These are phyloP conservation scores for Pouteria campechiana DNA, from an alignment of 179 eudicot species.

Conservation along the genomic window DNA sequence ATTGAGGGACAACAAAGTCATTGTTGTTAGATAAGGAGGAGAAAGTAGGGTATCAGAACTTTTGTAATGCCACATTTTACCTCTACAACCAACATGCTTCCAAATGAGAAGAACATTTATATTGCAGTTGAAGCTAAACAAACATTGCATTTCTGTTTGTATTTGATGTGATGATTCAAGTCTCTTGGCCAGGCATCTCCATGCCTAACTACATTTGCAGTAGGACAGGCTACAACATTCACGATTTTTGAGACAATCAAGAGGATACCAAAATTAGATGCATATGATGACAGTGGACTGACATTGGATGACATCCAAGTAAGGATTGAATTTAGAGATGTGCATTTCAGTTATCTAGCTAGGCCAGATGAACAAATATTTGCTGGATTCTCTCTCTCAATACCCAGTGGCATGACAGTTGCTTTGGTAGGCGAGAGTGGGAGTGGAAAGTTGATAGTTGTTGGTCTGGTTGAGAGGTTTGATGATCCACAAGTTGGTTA, in stretches of 20 bases:
- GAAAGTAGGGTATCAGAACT: too few relatives aligned
- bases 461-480: constrained; percentile 48
- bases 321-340: constrained; percentile 38
- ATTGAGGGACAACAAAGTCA: too few relatives aligned
- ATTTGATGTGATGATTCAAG: too few relatives aligned
- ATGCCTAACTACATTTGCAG: constrained; percentile 41
- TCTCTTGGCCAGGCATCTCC: constrained; percentile 51
- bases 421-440: constrained; percentile 67
- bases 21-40: too few relatives aligned
- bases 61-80: too few relatives aligned
- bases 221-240: constrained; percentile 49
- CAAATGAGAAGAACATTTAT: too few relatives aligned
- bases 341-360: constrained; percentile 44
- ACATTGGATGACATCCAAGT: constrained; percentile 36
- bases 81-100: too few relatives aligned
- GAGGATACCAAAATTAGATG: constrained; percentile 39
- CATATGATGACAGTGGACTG: constrained; percentile 30
- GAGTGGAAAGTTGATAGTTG: constrained; percentile 53
- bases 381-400: constrained; percentile 33
- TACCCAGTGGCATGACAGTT: constrained; percentile 40
- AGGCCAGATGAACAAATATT: constrained; percentile 48
- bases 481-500: constrained; percentile 49
- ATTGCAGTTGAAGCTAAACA: too few relatives aligned
- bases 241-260: constrained; percentile 55
- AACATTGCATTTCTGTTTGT: too few relatives aligned